These are phyloP conservation scores for Populus ilicifolia DNA, from an alignment of 345 rosid species.

Conservation along the genomic window DNA sequence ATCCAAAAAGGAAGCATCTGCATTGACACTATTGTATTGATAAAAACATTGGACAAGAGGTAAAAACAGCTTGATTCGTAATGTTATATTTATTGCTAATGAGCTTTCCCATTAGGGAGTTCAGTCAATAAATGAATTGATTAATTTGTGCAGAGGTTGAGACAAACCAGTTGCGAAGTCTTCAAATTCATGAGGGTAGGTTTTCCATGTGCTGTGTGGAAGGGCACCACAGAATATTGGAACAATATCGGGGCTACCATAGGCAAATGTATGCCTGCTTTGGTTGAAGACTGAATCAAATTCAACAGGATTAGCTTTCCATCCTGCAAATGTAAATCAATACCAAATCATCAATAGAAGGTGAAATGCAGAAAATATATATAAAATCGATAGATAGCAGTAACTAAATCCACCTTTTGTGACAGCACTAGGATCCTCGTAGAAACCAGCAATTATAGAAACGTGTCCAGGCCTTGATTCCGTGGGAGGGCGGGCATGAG, in stretches of 20 bases:
- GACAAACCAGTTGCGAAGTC: slow-evolving; percentile 89
- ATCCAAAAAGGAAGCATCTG: slow-evolving; percentile 99
- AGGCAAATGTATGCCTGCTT: slow-evolving; percentile 76
- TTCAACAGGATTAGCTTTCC: slow-evolving; percentile 98
- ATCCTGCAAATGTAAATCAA: slow-evolving; percentile 50
- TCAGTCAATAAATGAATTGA: not conserved
- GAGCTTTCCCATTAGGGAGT: not conserved
- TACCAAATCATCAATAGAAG: not conserved
- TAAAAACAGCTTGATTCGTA: too few relatives aligned
- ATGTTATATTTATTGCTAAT: not conserved
- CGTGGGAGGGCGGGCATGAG: slow-evolving; percentile 98
- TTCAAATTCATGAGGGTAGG: slow-evolving; percentile 86
- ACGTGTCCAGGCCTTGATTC: slow-evolving; percentile 98
- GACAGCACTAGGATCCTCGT: slow-evolving; percentile 97
- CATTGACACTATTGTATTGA: slow-evolving; percentile 36
- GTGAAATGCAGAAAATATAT: not conserved
- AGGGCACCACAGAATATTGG: slow-evolving; percentile 88
- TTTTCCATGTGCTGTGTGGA: slow-evolving; percentile 80
- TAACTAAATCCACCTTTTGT: slow-evolving; percentile 56
- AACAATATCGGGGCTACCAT: slow-evolving; percentile 91
- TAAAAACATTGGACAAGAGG: slow-evolving; percentile 21
- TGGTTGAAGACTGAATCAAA: slow-evolving; percentile 91
- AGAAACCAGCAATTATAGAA: slow-evolving; percentile 91
- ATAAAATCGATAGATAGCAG: too few relatives aligned
- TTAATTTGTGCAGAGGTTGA: slow-evolving; percentile 1